phyloP scores from a whole-genome alignment of 768 basidiomycete species.

The Lactarius pseudohatsudake region DNA sequence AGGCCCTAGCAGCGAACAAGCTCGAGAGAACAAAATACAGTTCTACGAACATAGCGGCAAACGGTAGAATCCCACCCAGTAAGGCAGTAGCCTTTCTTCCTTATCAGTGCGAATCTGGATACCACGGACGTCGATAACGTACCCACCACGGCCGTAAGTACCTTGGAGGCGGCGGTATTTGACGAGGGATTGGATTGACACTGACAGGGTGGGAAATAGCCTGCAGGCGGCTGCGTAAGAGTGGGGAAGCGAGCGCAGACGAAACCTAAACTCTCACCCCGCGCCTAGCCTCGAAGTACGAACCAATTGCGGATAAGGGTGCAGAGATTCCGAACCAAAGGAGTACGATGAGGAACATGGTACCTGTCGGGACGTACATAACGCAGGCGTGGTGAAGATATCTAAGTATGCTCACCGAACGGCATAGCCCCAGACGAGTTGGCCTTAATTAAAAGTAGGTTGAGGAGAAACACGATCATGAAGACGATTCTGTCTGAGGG shows the following conservation, averaged over 20 bases:
- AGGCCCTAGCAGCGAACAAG: slow-evolving; percentile 87
- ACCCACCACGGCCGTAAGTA: slow-evolving; percentile 86
- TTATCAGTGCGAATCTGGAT: background rate
- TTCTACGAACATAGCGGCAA: slow-evolving; percentile 94
- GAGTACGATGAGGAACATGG: slow-evolving; percentile 78
- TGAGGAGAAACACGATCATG: slow-evolving; percentile 81
- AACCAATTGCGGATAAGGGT: slow-evolving; percentile 82
- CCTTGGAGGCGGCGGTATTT: slow-evolving; percentile 85
- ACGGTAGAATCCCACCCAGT: slow-evolving; percentile 90
- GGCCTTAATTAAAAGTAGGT: slow-evolving; percentile 81
- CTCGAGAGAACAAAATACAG: slow-evolving; percentile 90
- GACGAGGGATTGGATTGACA: slow-evolving; percentile 92
- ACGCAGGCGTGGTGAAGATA: background rate
- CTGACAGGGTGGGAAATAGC: slow-evolving; percentile 78
- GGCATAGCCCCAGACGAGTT: slow-evolving; percentile 95
- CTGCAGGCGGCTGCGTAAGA: slow-evolving; percentile 40
- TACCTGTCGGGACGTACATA: slow-evolving; percentile 46
- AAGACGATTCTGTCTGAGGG: slow-evolving; percentile 67
- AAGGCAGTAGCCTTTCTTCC: slow-evolving; percentile 56
- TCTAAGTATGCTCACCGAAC: slow-evolving; percentile 58
- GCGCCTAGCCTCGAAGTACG: slow-evolving; percentile 82
- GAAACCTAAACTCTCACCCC: slow-evolving; percentile 54
- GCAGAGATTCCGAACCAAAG: slow-evolving; percentile 95
- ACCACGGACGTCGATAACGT: slow-evolving; percentile 31
- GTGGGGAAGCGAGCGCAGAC: background rate